A percentile compares a stretch with the other conserved stretches of the same genome.
phyloP scores from a whole-genome alignment of 768 basidiomycete genomes.

The Amanita rubescens region DNA sequence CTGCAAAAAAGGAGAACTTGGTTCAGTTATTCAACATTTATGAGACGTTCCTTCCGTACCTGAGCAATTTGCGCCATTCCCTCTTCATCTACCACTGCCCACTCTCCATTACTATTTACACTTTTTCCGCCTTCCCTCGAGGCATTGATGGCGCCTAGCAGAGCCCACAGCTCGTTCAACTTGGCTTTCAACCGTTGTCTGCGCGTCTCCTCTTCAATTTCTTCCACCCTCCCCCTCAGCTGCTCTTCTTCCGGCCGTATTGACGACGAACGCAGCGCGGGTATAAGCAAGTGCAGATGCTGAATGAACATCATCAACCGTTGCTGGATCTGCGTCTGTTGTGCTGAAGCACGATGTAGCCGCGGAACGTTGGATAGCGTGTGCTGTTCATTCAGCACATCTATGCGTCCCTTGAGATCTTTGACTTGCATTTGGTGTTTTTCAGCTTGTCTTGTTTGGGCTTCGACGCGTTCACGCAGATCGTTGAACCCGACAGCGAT shows the following conservation, averaged over 20 bases:
- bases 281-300: conserved; percentile 74
- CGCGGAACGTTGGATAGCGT: conserved; percentile 61
- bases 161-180: conserved; percentile 80
- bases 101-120: conserved; percentile 43
- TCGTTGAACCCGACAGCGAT: conserved; percentile 80
- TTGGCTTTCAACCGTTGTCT: conserved; percentile 60
- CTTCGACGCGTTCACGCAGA: conserved; percentile 69
- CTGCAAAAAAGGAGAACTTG: conserved; percentile 26
- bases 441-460: conserved; percentile 59
- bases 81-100: conserved; percentile 85
- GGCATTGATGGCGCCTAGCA: conserved; percentile 67
- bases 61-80: conserved; percentile 71
- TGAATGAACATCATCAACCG: conserved; percentile 64
- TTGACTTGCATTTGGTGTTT: conserved; percentile 63
- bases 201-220: conserved; percentile 66
- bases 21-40: not conserved
- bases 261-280: conserved; percentile 64
- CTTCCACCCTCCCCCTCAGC: conserved; percentile 62
- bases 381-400: conserved; percentile 54
- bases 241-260: conserved; percentile 78
- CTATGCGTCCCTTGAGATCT: conserved; percentile 63
- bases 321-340: conserved; percentile 64
- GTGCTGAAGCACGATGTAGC: conserved; percentile 50
- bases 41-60: conserved; percentile 32
- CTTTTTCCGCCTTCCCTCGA: conserved; percentile 41